phyloP scores from a whole-genome alignment of 768 basidiomycete species.

The Brasilioporus rufonigricans region DNA sequence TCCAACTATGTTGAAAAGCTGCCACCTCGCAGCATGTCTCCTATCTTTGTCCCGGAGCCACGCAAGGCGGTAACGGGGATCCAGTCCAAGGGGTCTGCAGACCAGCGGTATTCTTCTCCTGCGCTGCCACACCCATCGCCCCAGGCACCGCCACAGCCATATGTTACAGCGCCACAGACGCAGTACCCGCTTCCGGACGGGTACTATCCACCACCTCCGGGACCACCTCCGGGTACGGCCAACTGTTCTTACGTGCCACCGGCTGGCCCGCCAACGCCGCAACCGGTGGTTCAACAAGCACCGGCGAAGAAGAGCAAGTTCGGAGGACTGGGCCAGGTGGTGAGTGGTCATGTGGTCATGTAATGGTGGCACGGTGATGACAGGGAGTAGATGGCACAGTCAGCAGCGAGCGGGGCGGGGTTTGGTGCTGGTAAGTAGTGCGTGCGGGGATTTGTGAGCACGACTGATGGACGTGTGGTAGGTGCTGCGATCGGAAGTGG shows the following conservation, averaged over 20 bases:
- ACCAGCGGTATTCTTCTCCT: constrained; percentile 17
- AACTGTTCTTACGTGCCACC: constrained; percentile 19
- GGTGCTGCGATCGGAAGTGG: constrained; percentile 46
- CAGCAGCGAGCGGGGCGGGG: constrained; percentile 42
- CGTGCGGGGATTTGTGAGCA: not conserved
- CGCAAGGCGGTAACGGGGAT: constrained; percentile 15
- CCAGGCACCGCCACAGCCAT: constrained; percentile 13
- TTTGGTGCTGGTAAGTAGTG: constrained; percentile 42
- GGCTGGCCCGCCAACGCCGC: constrained; percentile 39
- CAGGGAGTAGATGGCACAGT: constrained; percentile 27
- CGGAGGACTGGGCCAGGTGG: constrained; percentile 39
- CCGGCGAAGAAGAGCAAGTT: constrained; percentile 37
- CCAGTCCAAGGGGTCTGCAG: constrained; percentile 5
- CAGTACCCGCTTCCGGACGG: constrained; percentile 13
- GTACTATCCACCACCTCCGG: constrained; percentile 16
- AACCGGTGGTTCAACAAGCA: constrained; percentile 30
- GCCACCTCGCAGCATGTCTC: constrained; percentile 17
- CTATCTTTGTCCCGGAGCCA: constrained; percentile 23
- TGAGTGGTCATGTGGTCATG: constrained; percentile 18
- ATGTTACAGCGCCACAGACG: constrained; percentile 13
- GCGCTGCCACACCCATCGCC: constrained; percentile 18
- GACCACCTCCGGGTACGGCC: constrained; percentile 12
- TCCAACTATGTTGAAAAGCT: constrained; percentile 71
- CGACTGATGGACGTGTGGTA: constrained; percentile 16
- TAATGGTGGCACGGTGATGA: not conserved